Evolutionary conservation across 495 filamentous ascomycete species (phyloP).

Genomic region (Hypoxylon lienhwacheense): DNA sequence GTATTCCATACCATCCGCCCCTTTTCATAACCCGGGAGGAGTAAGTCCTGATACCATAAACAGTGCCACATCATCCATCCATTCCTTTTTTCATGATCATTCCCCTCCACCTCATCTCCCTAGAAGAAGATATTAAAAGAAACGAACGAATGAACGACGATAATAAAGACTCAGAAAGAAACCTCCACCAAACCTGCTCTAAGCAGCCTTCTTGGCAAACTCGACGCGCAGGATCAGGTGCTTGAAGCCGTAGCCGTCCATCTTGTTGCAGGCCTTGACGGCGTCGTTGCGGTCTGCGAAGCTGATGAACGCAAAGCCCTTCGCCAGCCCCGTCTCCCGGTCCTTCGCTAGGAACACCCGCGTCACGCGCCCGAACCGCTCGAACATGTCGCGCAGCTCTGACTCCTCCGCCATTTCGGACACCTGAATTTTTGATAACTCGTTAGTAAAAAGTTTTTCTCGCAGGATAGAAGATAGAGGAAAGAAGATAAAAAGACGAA

Average conservation of each 20-base stretch:
- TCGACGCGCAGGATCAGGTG: conserved; percentile 89
- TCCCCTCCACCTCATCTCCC: too few relatives aligned
- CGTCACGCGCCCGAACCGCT: conserved; percentile 93
- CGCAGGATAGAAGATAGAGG: neutral
- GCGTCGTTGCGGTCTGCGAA: conserved; percentile 88
- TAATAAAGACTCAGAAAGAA: too few relatives aligned
- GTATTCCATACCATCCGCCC: too few relatives aligned
- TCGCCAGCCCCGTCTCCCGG: conserved; percentile 88
- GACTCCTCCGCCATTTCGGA: conserved; percentile 95
- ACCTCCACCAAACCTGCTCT: too few relatives aligned
- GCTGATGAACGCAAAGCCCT: conserved; percentile 98
- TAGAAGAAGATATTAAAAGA: neutral
- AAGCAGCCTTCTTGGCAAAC: conserved; percentile 78
- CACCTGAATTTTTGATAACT: conserved; percentile 56
- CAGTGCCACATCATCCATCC: too few relatives aligned
- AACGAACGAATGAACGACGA: neutral
- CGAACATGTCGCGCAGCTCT: conserved; percentile 96
- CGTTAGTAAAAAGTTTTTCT: conserved; percentile 16
- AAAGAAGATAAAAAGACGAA: neutral
- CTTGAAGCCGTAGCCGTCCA: conserved; percentile 95
- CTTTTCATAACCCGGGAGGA: too few relatives aligned
- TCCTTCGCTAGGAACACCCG: conserved; percentile 97
- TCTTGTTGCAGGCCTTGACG: conserved; percentile 88
- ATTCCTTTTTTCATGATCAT: too few relatives aligned
- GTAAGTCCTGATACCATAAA: too few relatives aligned